Base-by-base conservation (phyloP, 2,329 filamentous ascomycete species). In the Phialophora chinensis region DNA sequence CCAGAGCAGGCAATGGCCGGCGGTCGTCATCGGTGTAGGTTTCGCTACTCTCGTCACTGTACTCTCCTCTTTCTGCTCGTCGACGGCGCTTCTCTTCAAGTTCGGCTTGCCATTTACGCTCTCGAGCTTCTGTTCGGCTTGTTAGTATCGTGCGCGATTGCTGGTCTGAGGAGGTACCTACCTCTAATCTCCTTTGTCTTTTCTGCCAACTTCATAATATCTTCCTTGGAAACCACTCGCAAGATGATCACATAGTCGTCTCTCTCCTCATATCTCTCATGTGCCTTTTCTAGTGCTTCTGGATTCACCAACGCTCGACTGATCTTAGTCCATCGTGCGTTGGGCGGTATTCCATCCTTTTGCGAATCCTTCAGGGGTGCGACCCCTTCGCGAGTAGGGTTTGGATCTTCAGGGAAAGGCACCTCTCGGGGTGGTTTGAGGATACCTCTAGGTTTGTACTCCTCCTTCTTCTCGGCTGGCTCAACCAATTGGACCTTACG, bases 171-270 rank as follows among this genome's bases (percentile, higher is more conserved):
- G 4, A 1, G 27, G 27, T 35, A 63, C 85, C 75, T 82, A 92
- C 90, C 91, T 87, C 93, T 86, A 68, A 97, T 87, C 74, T 92
- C 87, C 71, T 89, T 88, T 10, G 94, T 97, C 57, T 90, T 90
- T 69, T 89, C 86, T 12, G 93, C 92, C 75, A 96, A 93, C 38
- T 88, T 89, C 78, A 96, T 90, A 63, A 98, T 96, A 75, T 98
- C 93, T 72, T 96, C 91, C 78, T 91, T 91, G 56, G 88, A 91
- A 75, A 98, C 78, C 7, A 97, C 94, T 63, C 93, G 85, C 63
- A 98, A 83, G 2, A 97, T 93, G 77, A 97, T 97, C 66, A 98
- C 93, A 77, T 93, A 96, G 74, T 97, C 93, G 66, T 93, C 87
- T n/a, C 93, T 87, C 73, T 96, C 91, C 78, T 98, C 94, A 72